A percentile compares a stretch with the other conserved stretches of the same genome.
These are phyloP conservation scores for Ogataea ramenticola DNA, from an alignment of 805 yeast genomes.

Conservation along the genomic window DNA sequence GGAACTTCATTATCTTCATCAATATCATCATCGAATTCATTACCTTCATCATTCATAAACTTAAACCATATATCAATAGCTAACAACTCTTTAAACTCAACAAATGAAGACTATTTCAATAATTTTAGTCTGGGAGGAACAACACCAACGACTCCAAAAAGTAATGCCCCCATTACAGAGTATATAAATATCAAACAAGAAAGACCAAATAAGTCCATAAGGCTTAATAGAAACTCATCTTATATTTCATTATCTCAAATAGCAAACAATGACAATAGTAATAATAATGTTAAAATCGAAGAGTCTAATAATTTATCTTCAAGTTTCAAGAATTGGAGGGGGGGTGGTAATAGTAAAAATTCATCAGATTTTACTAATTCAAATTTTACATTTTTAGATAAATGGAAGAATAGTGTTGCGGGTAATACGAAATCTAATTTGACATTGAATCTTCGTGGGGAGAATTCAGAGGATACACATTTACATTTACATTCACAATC, in stretches of 20 bases:
- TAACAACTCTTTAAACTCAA: neutral
- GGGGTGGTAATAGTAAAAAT: too few relatives aligned
- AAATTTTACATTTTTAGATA: neutral
- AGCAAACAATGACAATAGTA: neutral
- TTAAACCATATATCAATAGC: neutral
- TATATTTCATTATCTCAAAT: slow-evolving; percentile 23
- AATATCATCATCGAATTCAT: neutral
- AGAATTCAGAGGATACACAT: neutral
- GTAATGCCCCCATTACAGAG: neutral
- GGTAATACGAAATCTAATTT: neutral
- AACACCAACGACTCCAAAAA: neutral
- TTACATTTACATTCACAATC: too few relatives aligned
- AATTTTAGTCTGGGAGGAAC: too few relatives aligned
- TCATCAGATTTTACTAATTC: too few relatives aligned
- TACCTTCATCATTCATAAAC: neutral
- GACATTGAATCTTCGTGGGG: neutral
- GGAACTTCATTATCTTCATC: neutral
- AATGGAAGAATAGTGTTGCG: too few relatives aligned
- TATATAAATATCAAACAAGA: slow-evolving; percentile 5
- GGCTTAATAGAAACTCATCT: slow-evolving; percentile 21
- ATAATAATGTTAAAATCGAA: too few relatives aligned
- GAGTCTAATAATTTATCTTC: neutral
- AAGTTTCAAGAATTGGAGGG: neutral
- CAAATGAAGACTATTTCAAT: slow-evolving; percentile 17
- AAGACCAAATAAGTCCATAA: slow-evolving; percentile 10